Base-by-base conservation (phyloP, 768 basidiomycete genomes). In the Mycena floridula region DNA sequence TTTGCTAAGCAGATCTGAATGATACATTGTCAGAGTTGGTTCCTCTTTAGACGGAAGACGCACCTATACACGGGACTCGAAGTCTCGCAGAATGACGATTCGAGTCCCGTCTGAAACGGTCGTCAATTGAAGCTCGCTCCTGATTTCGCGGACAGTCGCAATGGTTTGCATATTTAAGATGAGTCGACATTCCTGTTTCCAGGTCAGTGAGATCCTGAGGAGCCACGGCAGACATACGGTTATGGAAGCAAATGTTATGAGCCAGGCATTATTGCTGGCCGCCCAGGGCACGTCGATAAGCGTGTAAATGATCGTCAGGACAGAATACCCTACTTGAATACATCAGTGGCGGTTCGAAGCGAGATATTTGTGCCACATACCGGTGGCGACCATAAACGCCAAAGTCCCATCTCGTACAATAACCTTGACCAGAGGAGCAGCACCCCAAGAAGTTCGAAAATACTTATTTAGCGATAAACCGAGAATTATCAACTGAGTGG, bases 91-190 rank as follows among this genome's bases (percentile, higher is more conserved):
- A 30, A n/a, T 9, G 28, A 30, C 25, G n/a, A 13, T 44, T 27
- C 25, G 23, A 16, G 42, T 21, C n/a, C n/a, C n/a, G n/a, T n/a
- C n/a, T 25, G 44, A 28, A 32, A 52, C 25, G 21, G 45, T 47
- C 27, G 51, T 52, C 12, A 52, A 37, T 40, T 52, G 45, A 15
- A 44, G 27, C 13, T 37, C 39, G 7, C 6, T 38, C 4, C 25
- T 25, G 15, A 28, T 12, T 15, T 30, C 21, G 38, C 13, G 43
- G 13, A 30, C 18, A 5, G 25, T 11, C 25, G 51, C 45, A 25
- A 48, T 41, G 24, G 40, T 37, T 42, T 53, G 49, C 27, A 53
- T 15, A 26, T 53, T 53, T 8, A 53, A 28, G 5, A 53, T 50
- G 40, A 53, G 46, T 16, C 52, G 41, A 20, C 52, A 53, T 24